phyloP scores from a whole-genome alignment of 2,329 filamentous ascomycete species.

The Neonectria coccinea region DNA sequence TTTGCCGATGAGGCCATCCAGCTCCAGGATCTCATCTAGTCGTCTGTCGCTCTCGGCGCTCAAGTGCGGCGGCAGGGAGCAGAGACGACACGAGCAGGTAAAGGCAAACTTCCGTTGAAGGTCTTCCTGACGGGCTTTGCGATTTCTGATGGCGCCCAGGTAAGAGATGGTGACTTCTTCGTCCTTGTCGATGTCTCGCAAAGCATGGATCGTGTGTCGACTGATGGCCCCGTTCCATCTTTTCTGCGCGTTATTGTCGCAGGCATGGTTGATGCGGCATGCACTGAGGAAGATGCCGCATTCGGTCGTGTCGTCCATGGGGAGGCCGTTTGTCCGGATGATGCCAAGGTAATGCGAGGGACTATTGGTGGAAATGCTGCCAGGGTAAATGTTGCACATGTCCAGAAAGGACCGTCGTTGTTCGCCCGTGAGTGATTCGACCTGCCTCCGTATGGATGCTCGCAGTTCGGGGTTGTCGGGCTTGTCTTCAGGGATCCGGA shows the following conservation, averaged over 20 bases:
- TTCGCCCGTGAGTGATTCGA: background rate
- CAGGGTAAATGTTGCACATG: constrained; percentile 6
- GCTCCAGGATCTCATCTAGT: constrained; percentile 3
- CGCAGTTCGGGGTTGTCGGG: background rate
- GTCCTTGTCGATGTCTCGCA: constrained; percentile 39
- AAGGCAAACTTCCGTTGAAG: constrained; percentile 14
- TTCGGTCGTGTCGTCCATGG: background rate
- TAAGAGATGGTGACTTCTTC: constrained; percentile 45
- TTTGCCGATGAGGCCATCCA: background rate
- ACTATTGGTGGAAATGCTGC: background rate
- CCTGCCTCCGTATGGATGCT: background rate
- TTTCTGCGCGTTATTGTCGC: constrained; percentile 42
- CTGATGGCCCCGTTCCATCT: constrained; percentile 39
- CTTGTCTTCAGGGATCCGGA: background rate
- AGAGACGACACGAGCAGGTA: constrained; percentile 25
- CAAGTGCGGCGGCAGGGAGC: constrained; percentile 11
- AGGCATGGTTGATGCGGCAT: constrained; percentile 47
- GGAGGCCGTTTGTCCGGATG: constrained; percentile 25
- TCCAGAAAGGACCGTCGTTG: constrained; percentile 14
- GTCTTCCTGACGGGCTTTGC: constrained; percentile 1
- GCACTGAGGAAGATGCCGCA: constrained; percentile 37
- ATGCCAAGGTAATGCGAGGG: constrained; percentile 10
- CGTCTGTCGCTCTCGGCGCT: constrained; percentile 9
- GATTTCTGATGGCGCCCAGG: background rate
- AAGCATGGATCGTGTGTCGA: constrained; percentile 40